Percentiles rank a stretch among this genome's conserved stretches.
Evolutionary conservation across 129 eudicot species (phyloP).

Genomic region (Centella asiatica): DNA sequence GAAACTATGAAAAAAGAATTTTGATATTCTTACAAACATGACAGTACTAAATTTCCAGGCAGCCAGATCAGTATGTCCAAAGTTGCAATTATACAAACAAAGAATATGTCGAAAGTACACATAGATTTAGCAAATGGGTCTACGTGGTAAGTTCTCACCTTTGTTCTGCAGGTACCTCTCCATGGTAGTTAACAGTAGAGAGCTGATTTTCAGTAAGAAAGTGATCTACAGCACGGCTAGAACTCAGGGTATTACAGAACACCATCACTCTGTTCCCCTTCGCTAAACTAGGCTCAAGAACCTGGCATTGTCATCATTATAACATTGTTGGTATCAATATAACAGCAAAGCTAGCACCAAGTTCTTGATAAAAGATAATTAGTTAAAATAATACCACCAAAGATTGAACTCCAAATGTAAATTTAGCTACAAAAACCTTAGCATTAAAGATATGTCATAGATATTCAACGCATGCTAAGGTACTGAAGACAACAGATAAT

Average conservation of each 20-base stretch:
- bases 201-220: slow-evolving; percentile 69
- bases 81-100: not conserved
- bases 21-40: no score
- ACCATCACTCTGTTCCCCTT: slow-evolving; percentile 96
- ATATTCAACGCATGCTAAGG: no score
- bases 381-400: no score
- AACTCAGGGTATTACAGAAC: slow-evolving; percentile 81
- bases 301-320: slow-evolving; percentile 33
- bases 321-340: no score
- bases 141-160: slow-evolving; percentile 41
- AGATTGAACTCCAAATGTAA: no score
- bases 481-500: not conserved
- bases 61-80: no score
- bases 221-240: slow-evolving; percentile 97
- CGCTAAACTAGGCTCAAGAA: slow-evolving; percentile 94
- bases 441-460: no score
- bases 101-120: not conserved
- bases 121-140: not conserved
- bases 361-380: no score
- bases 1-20: no score
- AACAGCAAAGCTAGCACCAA: not conserved
- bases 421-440: no score
- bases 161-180: slow-evolving; percentile 95
- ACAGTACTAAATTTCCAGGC: no score
- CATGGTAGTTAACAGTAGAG: slow-evolving; percentile 94